Evolutionary conservation across 345 rosid genomes (phyloP).

Genomic region (Psidium friedrichsthalianum): DNA sequence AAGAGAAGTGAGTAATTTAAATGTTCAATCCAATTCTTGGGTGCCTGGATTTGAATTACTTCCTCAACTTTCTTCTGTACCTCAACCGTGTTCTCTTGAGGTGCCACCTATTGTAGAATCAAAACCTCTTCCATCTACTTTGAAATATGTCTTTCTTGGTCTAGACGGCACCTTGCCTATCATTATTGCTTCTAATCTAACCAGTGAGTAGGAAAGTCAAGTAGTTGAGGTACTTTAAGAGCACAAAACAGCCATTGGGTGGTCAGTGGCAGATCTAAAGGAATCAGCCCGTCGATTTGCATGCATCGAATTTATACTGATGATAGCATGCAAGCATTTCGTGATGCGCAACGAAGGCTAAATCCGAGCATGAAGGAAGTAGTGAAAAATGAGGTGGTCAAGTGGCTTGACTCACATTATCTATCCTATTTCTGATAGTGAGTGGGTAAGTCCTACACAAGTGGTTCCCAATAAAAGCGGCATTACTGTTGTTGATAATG

Average conservation of each 20-base stretch:
- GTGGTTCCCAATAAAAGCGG: background rate
- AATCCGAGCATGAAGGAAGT: background rate
- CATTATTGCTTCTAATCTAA: background rate
- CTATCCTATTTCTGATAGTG: background rate
- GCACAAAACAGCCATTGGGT: background rate
- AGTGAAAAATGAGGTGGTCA: background rate
- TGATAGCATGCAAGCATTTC: background rate
- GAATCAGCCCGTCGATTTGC: background rate
- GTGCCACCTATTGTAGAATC: slow-evolving; percentile 11
- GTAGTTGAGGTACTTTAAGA: background rate
- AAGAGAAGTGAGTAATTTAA: too few relatives aligned
- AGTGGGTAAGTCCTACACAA: background rate
- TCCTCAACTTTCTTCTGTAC: too few relatives aligned
- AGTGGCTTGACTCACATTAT: background rate
- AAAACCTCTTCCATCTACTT: background rate
- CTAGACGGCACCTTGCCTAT: background rate
- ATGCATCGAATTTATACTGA: background rate
- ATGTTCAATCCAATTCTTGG: too few relatives aligned
- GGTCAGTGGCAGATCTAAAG: too few relatives aligned
- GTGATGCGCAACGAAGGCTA: background rate
- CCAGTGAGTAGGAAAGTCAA: background rate
- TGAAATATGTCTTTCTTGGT: background rate
- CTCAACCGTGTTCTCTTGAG: background rate
- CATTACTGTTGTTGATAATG: background rate
- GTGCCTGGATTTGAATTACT: too few relatives aligned